These are phyloP conservation scores for Fraxinus pennsylvanica DNA, from an alignment of 257 asterid species.

Conservation along the genomic window DNA sequence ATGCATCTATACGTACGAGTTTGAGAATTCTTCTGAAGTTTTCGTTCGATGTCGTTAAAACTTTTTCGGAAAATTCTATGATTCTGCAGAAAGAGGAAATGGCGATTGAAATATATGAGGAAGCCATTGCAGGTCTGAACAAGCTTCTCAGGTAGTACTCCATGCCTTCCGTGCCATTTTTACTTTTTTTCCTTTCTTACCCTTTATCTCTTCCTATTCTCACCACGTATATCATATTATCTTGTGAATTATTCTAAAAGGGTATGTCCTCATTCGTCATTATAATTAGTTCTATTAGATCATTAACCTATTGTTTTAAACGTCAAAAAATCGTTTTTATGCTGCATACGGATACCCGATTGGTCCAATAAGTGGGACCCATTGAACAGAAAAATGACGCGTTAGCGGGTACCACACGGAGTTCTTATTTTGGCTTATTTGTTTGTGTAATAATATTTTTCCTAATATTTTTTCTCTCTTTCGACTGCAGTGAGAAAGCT, in stretches of 20 bases:
- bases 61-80: background rate
- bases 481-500: conserved; percentile 13
- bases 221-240: background rate
- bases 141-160: conserved; percentile 68
- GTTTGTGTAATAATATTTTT: no score
- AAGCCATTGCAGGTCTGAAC: conserved; percentile 72
- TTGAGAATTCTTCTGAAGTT: background rate
- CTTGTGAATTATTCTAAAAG: background rate
- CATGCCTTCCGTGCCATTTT: background rate
- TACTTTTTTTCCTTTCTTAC: background rate
- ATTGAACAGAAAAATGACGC: background rate
- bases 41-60: background rate
- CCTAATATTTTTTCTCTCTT: no score
- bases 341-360: background rate
- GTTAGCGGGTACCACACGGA: conserved; percentile 23
- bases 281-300: conserved; percentile 9
- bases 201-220: conserved; percentile 28
- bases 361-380: conserved; percentile 29
- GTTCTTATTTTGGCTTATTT: background rate
- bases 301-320: conserved; percentile 10
- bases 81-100: conserved; percentile 53
- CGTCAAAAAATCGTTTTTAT: conserved; percentile 9
- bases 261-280: conserved; percentile 41
- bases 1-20: background rate
- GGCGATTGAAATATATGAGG: conserved; percentile 63